Conservation (phyloP, 768 basidiomycete genomes). For the Lactarius akahatsu region DNA sequence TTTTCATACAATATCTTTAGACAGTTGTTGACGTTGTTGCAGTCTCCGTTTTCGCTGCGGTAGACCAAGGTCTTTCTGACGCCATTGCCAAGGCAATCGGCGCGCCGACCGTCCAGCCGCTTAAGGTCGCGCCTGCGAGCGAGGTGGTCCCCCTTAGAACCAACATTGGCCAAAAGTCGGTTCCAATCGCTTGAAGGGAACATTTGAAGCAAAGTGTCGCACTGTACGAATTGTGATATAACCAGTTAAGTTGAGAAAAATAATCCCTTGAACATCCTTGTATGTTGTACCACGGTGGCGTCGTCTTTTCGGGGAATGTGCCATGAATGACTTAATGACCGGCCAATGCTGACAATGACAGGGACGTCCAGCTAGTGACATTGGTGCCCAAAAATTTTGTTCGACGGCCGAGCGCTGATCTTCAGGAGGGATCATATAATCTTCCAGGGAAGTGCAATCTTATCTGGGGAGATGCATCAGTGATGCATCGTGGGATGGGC, state of each 20-base stretch:
- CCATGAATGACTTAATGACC: too few species aligned
- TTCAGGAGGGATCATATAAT: background rate
- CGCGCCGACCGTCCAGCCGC: constrained; percentile 54
- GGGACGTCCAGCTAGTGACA: background rate
- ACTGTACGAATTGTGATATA: background rate
- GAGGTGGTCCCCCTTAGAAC: constrained; percentile 54
- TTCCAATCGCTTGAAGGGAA: constrained; percentile 2
- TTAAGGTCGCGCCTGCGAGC: constrained; percentile 57
- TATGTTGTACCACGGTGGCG: background rate
- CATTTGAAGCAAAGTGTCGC: background rate
- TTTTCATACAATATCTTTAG: background rate
- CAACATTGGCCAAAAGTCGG: constrained; percentile 20
- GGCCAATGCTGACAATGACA: too few species aligned
- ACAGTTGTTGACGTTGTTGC: constrained; percentile 53
- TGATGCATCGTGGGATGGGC: background rate
- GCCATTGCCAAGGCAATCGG: constrained; percentile 77
- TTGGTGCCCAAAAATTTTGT: background rate
- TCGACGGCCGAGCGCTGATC: too few species aligned
- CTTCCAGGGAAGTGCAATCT: constrained; percentile 21
- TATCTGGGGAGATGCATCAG: background rate
- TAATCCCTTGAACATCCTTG: background rate
- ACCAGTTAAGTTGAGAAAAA: background rate
- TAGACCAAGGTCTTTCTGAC: constrained; percentile 72
- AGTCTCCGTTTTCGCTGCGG: constrained; percentile 45
- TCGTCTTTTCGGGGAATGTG: background rate